Evolutionary conservation across 2,329 filamentous ascomycete species (phyloP).

Genomic region (Aspergillus melleus): DNA sequence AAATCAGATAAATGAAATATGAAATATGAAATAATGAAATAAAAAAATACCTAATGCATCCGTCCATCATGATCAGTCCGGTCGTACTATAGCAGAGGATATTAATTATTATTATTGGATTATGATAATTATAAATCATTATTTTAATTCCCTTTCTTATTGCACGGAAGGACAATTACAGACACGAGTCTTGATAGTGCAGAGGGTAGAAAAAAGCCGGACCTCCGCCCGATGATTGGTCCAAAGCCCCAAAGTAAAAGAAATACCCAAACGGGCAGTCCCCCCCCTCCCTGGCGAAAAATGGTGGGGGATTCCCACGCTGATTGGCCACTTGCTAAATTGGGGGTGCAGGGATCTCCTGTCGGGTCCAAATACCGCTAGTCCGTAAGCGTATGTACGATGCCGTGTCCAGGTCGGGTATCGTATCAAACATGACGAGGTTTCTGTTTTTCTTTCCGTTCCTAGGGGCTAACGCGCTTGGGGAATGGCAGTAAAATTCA

Average conservation of each 20-base stretch:
- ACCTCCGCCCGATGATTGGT: conserved; percentile 20
- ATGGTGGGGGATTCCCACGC: conserved; percentile 23
- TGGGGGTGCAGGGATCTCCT: conserved; percentile 28
- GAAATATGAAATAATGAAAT: background rate
- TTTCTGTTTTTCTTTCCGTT: background rate
- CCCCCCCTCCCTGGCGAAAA: conserved; percentile 8
- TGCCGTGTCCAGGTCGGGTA: conserved; percentile 12
- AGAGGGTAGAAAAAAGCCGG: conserved; percentile 16
- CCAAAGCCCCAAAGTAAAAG: conserved; percentile 12
- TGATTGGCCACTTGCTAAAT: conserved; percentile 35
- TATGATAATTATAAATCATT: background rate
- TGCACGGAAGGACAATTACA: background rate
- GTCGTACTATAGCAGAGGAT: background rate
- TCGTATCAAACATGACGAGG: conserved; percentile 16
- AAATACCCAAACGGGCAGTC: conserved; percentile 3
- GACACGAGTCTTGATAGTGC: conserved; percentile 19
- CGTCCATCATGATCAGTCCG: conserved; percentile 1
- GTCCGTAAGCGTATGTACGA: conserved; percentile 14
- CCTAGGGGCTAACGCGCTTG: conserved; percentile 12
- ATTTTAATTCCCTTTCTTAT: background rate
- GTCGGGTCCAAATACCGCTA: conserved; percentile 19
- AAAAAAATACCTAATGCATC: conserved; percentile 3
- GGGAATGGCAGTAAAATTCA: conserved; percentile 7
- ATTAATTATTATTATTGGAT: background rate
- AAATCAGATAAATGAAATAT: background rate